phyloP scores from a whole-genome alignment of 768 basidiomycete species.

The Guyanaporus albipodus region DNA sequence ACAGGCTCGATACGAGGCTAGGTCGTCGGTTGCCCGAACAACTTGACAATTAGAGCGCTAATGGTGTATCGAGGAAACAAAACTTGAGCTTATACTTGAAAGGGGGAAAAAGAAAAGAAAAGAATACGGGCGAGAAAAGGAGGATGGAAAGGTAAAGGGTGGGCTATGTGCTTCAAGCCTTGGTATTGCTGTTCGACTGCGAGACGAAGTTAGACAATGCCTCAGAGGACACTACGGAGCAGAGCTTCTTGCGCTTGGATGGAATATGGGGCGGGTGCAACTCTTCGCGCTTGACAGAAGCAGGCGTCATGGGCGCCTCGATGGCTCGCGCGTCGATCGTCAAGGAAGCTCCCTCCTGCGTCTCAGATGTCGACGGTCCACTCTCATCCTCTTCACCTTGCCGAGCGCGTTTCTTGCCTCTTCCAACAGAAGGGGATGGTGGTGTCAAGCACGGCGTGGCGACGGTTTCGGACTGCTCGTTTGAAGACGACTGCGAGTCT shows the following conservation, averaged over 20 bases:
- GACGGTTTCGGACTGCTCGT: not conserved
- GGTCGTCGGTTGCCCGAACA: too few relatives aligned
- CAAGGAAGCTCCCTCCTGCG: not conserved
- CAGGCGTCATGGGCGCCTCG: not conserved
- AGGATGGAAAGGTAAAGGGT: too few relatives aligned
- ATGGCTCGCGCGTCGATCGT: not conserved
- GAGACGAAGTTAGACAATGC: not conserved
- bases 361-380: not conserved
- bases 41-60: not conserved
- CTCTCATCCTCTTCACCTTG: slow-evolving; percentile 5
- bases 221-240: not conserved
- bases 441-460: slow-evolving; percentile 1
- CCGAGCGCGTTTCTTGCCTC: slow-evolving; percentile 17
- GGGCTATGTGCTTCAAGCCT: too few relatives aligned
- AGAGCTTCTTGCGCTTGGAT: slow-evolving; percentile 14
- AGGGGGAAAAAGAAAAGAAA: too few relatives aligned
- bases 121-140: not conserved
- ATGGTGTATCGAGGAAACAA: not conserved
- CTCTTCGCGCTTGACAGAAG: slow-evolving; percentile 2
- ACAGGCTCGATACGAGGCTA: too few relatives aligned
- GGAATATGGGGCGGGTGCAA: not conserved
- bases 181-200: too few relatives aligned
- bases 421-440: slow-evolving; percentile 7
- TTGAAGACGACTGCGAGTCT: not conserved
- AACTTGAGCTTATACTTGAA: too few relatives aligned